phyloP scores from a whole-genome alignment of 225 moss, liverwort and hornwort genomes.

The Marchantia polymorpha region DNA sequence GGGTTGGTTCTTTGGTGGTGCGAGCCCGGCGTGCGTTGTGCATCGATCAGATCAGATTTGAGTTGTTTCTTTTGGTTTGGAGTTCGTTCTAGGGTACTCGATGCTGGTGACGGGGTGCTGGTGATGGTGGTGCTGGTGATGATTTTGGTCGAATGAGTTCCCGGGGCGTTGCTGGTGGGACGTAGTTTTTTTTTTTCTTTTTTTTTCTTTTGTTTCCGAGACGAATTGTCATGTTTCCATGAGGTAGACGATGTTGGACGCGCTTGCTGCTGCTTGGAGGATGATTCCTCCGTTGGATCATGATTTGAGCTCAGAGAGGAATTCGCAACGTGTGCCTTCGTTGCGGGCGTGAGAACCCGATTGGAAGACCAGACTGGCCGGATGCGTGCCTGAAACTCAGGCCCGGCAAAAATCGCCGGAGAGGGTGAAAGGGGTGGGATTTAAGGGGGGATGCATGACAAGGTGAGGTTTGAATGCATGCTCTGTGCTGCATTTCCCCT shows the following conservation, averaged over 20 bases:
- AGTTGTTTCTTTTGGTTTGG: neutral
- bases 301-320: conserved; percentile 5
- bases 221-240: conserved; percentile 19
- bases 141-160: neutral
- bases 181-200: conserved; percentile 3
- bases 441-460: conserved; percentile 37
- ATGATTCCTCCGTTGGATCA: conserved; percentile 12
- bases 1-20: neutral
- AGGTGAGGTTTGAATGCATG: conserved; percentile 52
- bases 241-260: conserved; percentile 12
- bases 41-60: conserved; percentile 12
- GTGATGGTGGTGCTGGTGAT: neutral
- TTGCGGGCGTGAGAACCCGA: conserved; percentile 12
- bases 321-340: conserved; percentile 15
- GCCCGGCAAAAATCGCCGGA: conserved; percentile 10
- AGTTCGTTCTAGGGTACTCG: conserved; percentile 7
- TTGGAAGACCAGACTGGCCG: conserved; percentile 6
- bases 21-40: neutral
- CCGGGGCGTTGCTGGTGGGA: neutral
- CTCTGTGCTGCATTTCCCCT: conserved; percentile 58
- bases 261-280: neutral
- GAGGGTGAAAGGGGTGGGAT: conserved; percentile 5
- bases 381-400: conserved; percentile 29
- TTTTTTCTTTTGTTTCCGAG: neutral
- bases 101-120: neutral